Percentiles rank a stretch among this genome's conserved stretches.
These are phyloP conservation scores for Trichoderma harzianum DNA, from an alignment of 2,329 filamentous ascomycete species.

Conservation along the genomic window DNA sequence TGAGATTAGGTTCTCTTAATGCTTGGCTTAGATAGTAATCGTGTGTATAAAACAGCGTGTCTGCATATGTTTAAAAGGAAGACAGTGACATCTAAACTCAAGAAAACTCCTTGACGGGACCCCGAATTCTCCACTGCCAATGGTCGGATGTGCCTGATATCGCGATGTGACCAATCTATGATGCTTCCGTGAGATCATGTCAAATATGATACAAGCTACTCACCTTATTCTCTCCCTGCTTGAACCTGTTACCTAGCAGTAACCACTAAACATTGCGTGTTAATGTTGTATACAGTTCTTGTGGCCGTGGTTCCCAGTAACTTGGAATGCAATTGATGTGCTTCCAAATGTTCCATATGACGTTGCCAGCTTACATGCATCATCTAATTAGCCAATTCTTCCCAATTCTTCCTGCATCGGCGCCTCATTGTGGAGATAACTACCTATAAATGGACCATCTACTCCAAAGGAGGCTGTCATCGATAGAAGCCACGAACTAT, in stretches of 20 bases:
- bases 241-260: neutral
- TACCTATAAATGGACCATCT: neutral
- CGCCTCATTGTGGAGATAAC: neutral
- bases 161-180: neutral
- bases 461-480: neutral
- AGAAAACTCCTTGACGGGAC: neutral
- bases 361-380: neutral
- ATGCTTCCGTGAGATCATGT: neutral
- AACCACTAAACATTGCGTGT: neutral
- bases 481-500: neutral
- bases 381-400: neutral
- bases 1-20: too few relatives aligned
- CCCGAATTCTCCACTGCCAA: neutral
- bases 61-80: too few relatives aligned
- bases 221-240: neutral
- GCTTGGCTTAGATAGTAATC: too few relatives aligned
- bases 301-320: neutral
- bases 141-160: neutral
- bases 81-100: neutral
- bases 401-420: neutral
- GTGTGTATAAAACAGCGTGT: too few relatives aligned
- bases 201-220: neutral
- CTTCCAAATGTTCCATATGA: neutral
- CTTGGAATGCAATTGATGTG: neutral
- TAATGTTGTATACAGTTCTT: neutral